Base-by-base conservation (phyloP, 257 asterid species). In the Fraxinus excelsior region DNA sequence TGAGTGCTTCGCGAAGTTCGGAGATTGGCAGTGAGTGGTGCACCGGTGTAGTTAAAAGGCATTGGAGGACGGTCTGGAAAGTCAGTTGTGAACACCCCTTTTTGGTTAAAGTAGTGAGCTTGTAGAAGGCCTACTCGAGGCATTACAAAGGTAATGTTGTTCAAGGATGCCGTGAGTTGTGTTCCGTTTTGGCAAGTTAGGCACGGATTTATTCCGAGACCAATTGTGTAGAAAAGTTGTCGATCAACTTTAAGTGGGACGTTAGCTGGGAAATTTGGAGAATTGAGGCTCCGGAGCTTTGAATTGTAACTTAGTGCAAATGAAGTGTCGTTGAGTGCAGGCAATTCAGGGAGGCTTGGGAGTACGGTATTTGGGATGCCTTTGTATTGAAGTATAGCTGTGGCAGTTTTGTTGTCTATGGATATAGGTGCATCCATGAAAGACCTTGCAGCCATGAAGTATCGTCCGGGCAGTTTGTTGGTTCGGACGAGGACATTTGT, bases 1-100 rank as follows among this genome's bases (percentile, higher is more conserved):
- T 62, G 60, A 0, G 79, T 80, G 5, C 76, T 83, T n/a, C 34
- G 11, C 3, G 49, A 44, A 0, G 92, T 91, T 25, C 28, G 78
- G 3, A 92, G 91, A 65, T 92, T 90, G 7, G 92, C 94, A 1
- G 96, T 89, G 8, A 91, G 87, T 0, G 98, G 97, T 23, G 96
- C 98, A 2, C 88, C 87, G 0, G 95, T 90, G 88, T 86, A 90
- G 84, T 90, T 85, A 73, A 90, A 88, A 0, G 87, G 72, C 19
- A 21, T 79, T 0, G 90, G 86, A 26, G 94, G 94, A 0, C 76
- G 80, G 58, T 88, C 95, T 0, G 95, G 92, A 73, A 88, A 90
- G 74, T 88, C 94, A 0, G 90, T 76, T 0, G 85, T 83, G 49
- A 78, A 90, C 7, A 88, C 89, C 0, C 80, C 78, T 4, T 76